Percentiles rank a stretch among this genome's conserved stretches.
These are phyloP conservation scores for Colletotrichum nymphaeae DNA, from an alignment of 2,329 filamentous ascomycete genomes.

Conservation along the genomic window DNA sequence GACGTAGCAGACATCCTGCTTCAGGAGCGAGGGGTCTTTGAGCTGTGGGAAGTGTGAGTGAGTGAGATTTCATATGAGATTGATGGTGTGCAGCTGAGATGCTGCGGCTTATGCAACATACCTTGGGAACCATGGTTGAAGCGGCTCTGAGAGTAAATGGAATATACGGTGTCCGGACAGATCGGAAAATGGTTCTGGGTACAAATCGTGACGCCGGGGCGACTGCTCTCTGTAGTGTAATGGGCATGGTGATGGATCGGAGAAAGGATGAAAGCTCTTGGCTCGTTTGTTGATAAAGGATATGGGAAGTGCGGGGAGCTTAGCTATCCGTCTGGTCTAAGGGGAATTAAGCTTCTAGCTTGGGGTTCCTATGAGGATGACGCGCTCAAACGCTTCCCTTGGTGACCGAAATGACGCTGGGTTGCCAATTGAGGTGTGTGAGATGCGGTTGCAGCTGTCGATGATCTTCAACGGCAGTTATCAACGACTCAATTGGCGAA, in stretches of 20 bases:
- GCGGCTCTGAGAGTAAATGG: slow-evolving; percentile 48
- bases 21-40: slow-evolving; percentile 84
- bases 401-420: not conserved
- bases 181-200: slow-evolving; percentile 18
- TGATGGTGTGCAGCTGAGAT: not conserved
- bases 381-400: slow-evolving; percentile 3
- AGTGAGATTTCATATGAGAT: not conserved
- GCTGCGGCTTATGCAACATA: slow-evolving; percentile 43
- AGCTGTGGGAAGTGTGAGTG: slow-evolving; percentile 60
- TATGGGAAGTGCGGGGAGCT: slow-evolving; percentile 22
- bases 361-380: not conserved
- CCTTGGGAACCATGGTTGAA: slow-evolving; percentile 62
- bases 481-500: not conserved
- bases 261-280: slow-evolving; percentile 9
- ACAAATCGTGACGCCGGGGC: slow-evolving; percentile 33
- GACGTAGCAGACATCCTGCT: slow-evolving; percentile 84
- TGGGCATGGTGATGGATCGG: slow-evolving; percentile 26
- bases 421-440: no score
- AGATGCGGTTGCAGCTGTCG: no score
- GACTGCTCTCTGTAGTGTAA: slow-evolving; percentile 31
- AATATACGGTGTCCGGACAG: slow-evolving; percentile 17
- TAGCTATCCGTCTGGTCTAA: not conserved
- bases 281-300: not conserved
- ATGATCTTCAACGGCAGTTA: slow-evolving; percentile 5
- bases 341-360: not conserved